Evolutionary conservation across 1,284 basidiomycete genomes (phyloP), one percentile per base, ranked within the genome.

Genomic region (Fomitiporia mediterranea): DNA sequence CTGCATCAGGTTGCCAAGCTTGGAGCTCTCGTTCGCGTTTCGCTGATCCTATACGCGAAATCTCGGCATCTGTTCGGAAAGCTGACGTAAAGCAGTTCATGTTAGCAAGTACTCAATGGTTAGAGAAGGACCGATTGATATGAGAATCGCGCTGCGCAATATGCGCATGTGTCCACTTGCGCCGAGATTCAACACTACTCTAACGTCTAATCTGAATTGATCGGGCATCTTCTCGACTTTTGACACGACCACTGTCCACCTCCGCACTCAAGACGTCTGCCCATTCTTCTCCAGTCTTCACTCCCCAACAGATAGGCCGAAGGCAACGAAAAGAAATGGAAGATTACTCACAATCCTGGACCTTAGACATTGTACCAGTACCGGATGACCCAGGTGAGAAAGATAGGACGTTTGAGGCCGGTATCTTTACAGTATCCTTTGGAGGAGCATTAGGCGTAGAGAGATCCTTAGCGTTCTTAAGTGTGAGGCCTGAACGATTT

Each of bases 61-160:
- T 96, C 64, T 96, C 94, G 17, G 83, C 77, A 68, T 97, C 94
- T 27, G 92, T 97, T 63, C 89, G 82, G 79, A 97, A 95, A 35
- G 81, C 91, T 89, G 68, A 46, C 21, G 9, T 13, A 30, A 59
- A 8, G 28, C 5, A 28, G 37, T 21, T 38, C 4, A 21, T 4
- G 19, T 53, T 30, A 50, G 34, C 40, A 23, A 46, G 43, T 46
- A n/a, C 3, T 4, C 15, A 39, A 4, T 39, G 37, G 37, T 13
- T 13, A 13, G 19, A n/a, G n/a, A n/a, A n/a, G n/a, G n/a, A n/a
- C n/a, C n/a, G n/a, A n/a, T n/a, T n/a, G n/a, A n/a, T n/a, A n/a
- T n/a, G n/a, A n/a, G n/a, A n/a, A n/a, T n/a, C n/a, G n/a, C n/a
- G n/a, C n/a, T n/a, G n/a, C n/a, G n/a, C n/a, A n/a, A n/a, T n/a